phyloP scores from a whole-genome alignment of 768 basidiomycete species.

The Dioszegia aurantiaca region DNA sequence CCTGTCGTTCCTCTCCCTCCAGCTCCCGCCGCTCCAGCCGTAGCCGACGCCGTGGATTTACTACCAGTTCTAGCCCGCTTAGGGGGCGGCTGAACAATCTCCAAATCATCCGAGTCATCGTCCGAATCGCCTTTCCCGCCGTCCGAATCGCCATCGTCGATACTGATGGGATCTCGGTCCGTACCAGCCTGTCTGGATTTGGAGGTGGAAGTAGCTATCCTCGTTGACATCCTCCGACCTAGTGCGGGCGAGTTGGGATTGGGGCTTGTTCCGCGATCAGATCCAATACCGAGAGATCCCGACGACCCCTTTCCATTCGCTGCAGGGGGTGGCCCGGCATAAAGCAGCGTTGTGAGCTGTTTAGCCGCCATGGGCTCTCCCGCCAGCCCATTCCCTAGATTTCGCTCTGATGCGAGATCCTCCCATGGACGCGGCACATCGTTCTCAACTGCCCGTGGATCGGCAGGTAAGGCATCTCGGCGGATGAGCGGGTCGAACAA shows the following conservation, averaged over 20 bases:
- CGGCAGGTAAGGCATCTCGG: constrained; percentile 27
- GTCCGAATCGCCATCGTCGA: constrained; percentile 32
- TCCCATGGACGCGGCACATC: constrained; percentile 10
- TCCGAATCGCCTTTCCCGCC: constrained; percentile 24
- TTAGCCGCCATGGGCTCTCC: constrained; percentile 27
- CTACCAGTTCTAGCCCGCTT: constrained; percentile 27
- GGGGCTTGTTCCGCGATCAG: background rate
- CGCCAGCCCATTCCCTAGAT: constrained; percentile 37
- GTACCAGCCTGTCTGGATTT: constrained; percentile 15
- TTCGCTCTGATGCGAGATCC: constrained; percentile 36
- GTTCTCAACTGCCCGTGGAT: constrained; percentile 8
- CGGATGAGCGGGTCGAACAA: constrained; percentile 35
- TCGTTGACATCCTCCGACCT: background rate
- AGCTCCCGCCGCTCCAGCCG: background rate
- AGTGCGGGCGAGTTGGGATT: background rate
- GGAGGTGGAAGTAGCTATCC: constrained; percentile 3
- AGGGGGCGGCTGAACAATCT: constrained; percentile 9
- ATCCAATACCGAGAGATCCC: background rate
- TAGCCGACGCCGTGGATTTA: constrained; percentile 21
- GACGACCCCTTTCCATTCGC: background rate
- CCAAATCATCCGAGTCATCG: constrained; percentile 21
- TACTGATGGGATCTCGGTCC: constrained; percentile 29
- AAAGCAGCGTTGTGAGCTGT: constrained; percentile 26
- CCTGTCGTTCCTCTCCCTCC: constrained; percentile 18
- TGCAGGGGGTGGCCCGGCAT: constrained; percentile 15